Evolutionary conservation across 1,284 basidiomycete genomes (phyloP), one percentile per base, ranked within the genome.

Genomic region (Cystobasidium pallidum): DNA sequence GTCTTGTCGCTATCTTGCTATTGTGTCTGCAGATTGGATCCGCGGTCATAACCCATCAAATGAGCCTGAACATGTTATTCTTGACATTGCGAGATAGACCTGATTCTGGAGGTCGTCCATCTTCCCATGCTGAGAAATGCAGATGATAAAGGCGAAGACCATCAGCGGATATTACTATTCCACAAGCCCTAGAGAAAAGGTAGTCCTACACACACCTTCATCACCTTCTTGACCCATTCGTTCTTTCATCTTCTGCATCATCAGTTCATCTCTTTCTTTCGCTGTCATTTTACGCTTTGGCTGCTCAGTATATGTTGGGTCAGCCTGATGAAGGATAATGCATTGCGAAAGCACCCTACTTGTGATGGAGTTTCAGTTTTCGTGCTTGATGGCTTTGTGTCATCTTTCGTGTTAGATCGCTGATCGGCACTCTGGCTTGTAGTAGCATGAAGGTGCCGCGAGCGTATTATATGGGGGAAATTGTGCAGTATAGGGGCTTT

Each of bases 61-160:
- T 70, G 4, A 70, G 19, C 28, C 67, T 61, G 43, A 70, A 70
- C 67, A 70, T 70, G 34, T 70, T 70, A 30, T 61, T 59, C 67
- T 62, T 70, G 28, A 70, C 67, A 47, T 70, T 59, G 32, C 67
- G 41, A 39, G 54, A 47, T 39, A 70, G 34, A n/a, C 67, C 67
- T 30, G 67, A 70, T n/a, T 59, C 43, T n/a, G 41, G 26, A 13
- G 67, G 67, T 32, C 57, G 17, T 34, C 67, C 67, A 62, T 70
- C 67, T 49, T 70, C 67, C 55, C 58, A 70, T 34, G 58, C 67
- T 70, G 43, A 45, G 43, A 11, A 19, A 28, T 26, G n/a, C 8
- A 66, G 45, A 15, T 15, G 15, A n/a, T 13, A 26, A 21, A 41
- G 57, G 3, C 32, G 15, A 11, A 24, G 52, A 21, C 3, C 19